Percentiles rank a stretch among this genome's conserved stretches.
These are phyloP conservation scores for Stephania yunnanensis DNA, from an alignment of 164 flowering plant species.

Conservation along the genomic window DNA sequence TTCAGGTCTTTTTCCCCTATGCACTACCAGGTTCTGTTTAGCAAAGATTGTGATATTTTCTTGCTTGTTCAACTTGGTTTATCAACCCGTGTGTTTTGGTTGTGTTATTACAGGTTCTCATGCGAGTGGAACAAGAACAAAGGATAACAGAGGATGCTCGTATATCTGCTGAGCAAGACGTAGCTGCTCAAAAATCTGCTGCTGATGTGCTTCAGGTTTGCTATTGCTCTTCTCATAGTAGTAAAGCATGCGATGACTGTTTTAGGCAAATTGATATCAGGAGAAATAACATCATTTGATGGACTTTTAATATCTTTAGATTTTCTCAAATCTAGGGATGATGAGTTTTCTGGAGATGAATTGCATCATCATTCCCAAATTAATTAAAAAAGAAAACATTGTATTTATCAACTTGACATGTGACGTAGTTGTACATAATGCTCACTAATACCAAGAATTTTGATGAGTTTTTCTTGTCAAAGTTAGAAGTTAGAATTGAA, in stretches of 20 bases:
- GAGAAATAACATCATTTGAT: neutral
- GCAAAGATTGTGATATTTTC: neutral
- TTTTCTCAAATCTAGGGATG: neutral
- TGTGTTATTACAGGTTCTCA: slow-evolving; percentile 55
- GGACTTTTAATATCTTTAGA: neutral
- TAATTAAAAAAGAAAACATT: neutral
- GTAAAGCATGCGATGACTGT: neutral
- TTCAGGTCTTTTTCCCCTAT: slow-evolving; percentile 52
- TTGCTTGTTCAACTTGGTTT: neutral
- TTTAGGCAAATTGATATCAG: neutral
- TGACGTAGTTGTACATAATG: neutral
- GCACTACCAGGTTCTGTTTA: neutral
- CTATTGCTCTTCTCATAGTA: neutral
- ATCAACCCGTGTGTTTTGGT: neutral
- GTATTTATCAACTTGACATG: neutral
- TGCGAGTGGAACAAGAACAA: slow-evolving; percentile 97
- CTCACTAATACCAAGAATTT: neutral
- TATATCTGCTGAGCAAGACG: slow-evolving; percentile 88
- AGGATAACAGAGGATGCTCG: slow-evolving; percentile 95
- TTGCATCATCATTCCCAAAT: neutral
- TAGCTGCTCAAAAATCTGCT: slow-evolving; percentile 76
- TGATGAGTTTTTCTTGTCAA: neutral
- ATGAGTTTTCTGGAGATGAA: neutral
- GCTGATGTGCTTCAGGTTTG: slow-evolving; percentile 83
- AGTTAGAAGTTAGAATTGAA: neutral